Conservation (phyloP, 345 rosid genomes). For the Arabis hirsuta region DNA sequence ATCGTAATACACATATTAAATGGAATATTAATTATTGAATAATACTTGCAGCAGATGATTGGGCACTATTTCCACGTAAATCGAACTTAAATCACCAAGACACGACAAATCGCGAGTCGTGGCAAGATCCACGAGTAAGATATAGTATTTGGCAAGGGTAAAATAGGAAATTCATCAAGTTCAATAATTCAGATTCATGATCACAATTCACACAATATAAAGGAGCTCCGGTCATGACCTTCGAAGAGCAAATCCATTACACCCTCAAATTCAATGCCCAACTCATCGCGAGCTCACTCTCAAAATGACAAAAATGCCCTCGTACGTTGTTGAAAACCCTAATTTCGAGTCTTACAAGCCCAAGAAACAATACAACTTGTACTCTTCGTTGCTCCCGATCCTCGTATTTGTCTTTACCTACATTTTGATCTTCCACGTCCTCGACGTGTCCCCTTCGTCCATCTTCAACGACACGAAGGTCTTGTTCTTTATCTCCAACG, state of each 20-base stretch:
- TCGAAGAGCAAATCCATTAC: conserved; percentile 13
- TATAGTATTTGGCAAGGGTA: conserved; percentile 22
- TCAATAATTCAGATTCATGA: conserved; percentile 34
- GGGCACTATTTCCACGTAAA: conserved; percentile 30
- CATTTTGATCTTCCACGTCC: conserved; percentile 33
- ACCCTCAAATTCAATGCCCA: conserved; percentile 30
- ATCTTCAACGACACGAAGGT: conserved; percentile 38
- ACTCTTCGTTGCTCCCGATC: conserved; percentile 31
- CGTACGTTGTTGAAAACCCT: conserved; percentile 26
- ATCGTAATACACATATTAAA: conserved; percentile 24
- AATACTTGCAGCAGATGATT: conserved; percentile 19
- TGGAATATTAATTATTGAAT: conserved; percentile 13
- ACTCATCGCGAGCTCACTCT: conserved; percentile 1
- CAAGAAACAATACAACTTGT: conserved; percentile 21
- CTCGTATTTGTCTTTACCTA: conserved; percentile 27
- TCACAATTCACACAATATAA: conserved; percentile 26
- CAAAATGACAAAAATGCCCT: conserved; percentile 36
- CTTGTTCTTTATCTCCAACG: conserved; percentile 40
- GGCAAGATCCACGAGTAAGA: conserved; percentile 33
- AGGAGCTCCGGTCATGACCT: conserved; percentile 11
- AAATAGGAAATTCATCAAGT: neutral
- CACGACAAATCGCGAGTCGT: conserved; percentile 37
- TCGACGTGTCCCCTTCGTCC: conserved; percentile 28
- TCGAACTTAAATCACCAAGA: conserved; percentile 21
- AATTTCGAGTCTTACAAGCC: conserved; percentile 29